These are phyloP conservation scores for Aspergillus affinis DNA, from an alignment of 495 filamentous ascomycete species.

Conservation along the genomic window DNA sequence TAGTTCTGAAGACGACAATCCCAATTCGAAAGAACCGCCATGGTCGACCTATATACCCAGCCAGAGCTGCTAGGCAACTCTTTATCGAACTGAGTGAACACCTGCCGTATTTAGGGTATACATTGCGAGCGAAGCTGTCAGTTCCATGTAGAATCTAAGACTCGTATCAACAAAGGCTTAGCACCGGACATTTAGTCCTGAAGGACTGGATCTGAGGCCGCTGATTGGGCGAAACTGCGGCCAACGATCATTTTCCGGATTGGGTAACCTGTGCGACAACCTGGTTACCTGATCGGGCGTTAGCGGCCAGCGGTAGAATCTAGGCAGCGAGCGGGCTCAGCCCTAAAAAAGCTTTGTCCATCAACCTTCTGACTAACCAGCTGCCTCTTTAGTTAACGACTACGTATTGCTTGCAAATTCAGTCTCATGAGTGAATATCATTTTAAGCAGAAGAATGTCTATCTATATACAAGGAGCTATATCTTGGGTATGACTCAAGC, in stretches of 20 bases:
- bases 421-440: not conserved
- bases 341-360: not conserved
- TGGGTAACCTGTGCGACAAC: not conserved
- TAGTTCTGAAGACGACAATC: too few species aligned
- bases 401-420: not conserved
- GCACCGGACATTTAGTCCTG: too few species aligned
- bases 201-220: too few species aligned
- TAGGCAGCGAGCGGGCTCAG: not conserved
- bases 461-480: slow-evolving; percentile 16
- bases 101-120: not conserved
- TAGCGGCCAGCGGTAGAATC: not conserved
- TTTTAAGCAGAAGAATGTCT: slow-evolving; percentile 4
- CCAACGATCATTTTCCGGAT: not conserved
- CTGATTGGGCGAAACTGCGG: too few species aligned
- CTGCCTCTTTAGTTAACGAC: too few species aligned
- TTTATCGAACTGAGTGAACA: not conserved
- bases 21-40: not conserved
- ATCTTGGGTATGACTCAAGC: slow-evolving; percentile 1
- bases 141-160: not conserved
- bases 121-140: not conserved
- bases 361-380: too few species aligned
- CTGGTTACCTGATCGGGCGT: not conserved
- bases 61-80: too few species aligned
- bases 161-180: too few species aligned
- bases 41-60: too few species aligned